Percentiles rank a stretch among this genome's conserved stretches.
Evolutionary conservation across 2,329 filamentous ascomycete genomes (phyloP).

Genomic region (Aspergillus transmontanensis): DNA sequence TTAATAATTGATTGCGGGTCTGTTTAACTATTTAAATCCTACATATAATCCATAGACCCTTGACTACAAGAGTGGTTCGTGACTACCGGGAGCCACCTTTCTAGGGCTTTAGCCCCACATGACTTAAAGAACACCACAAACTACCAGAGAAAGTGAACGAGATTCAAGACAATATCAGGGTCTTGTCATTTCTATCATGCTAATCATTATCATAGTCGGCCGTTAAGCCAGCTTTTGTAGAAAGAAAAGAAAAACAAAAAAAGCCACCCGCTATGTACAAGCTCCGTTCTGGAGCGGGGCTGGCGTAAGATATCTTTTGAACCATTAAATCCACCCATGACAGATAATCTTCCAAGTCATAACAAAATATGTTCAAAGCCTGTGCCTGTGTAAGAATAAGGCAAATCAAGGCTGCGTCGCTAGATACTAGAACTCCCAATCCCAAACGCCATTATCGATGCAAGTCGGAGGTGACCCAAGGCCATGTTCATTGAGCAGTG

Average conservation of each 20-base stretch:
- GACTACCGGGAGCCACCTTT: not conserved
- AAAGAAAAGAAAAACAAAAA: not conserved
- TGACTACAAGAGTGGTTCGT: not conserved
- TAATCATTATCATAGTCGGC: slow-evolving; percentile 21
- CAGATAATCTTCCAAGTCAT: slow-evolving; percentile 17
- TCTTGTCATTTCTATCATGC: slow-evolving; percentile 24
- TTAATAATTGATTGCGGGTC: not conserved
- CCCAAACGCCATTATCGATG: slow-evolving; percentile 23
- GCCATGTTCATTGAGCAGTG: slow-evolving; percentile 29
- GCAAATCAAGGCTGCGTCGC: slow-evolving; percentile 21
- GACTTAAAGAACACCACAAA: slow-evolving; percentile 2
- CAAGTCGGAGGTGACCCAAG: slow-evolving; percentile 10
- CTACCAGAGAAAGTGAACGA: not conserved
- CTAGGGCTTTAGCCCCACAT: slow-evolving; percentile 2
- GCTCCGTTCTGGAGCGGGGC: slow-evolving; percentile 10
- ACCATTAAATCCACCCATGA: slow-evolving; percentile 5
- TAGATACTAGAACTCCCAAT: slow-evolving; percentile 18
- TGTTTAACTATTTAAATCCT: not conserved
- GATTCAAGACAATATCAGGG: not conserved
- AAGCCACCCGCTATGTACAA: slow-evolving; percentile 23
- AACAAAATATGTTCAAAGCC: slow-evolving; percentile 19
- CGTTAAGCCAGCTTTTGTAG: slow-evolving; percentile 3
- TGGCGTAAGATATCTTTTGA: slow-evolving; percentile 16
- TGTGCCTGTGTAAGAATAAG: slow-evolving; percentile 6
- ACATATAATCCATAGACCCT: not conserved